Percentiles rank a stretch among this genome's conserved stretches.
Conservation (phyloP, 2,329 filamentous ascomycete species). For the Apiospora aurea region DNA sequence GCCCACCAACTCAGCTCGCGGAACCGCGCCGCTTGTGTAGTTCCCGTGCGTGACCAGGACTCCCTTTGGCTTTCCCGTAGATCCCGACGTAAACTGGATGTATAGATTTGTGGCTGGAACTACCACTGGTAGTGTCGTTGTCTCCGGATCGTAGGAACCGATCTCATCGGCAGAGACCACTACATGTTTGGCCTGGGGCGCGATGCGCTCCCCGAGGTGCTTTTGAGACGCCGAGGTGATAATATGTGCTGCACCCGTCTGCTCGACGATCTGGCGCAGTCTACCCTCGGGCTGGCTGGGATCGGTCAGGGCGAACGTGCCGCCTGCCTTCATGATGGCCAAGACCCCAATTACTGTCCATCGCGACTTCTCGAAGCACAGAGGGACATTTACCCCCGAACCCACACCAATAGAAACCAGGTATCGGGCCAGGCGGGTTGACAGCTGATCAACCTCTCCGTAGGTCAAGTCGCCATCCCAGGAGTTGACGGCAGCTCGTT, state of each 20-base stretch:
- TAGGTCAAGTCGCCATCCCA: slow-evolving; percentile 43
- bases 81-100: slow-evolving; percentile 36
- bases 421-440: slow-evolving; percentile 34
- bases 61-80: slow-evolving; percentile 30
- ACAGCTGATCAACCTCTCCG: slow-evolving; percentile 36
- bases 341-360: slow-evolving; percentile 44
- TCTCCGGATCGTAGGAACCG: slow-evolving; percentile 30
- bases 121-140: slow-evolving; percentile 41
- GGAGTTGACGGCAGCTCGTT: slow-evolving; percentile 53
- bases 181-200: slow-evolving; percentile 42
- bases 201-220: slow-evolving; percentile 46
- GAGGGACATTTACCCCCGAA: slow-evolving; percentile 43
- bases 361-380: slow-evolving; percentile 46
- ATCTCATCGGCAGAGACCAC: slow-evolving; percentile 42
- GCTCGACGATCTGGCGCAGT: slow-evolving; percentile 25
- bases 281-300: slow-evolving; percentile 23
- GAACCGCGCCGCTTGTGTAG: slow-evolving; percentile 45
- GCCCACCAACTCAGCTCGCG: slow-evolving; percentile 50
- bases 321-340: slow-evolving; percentile 45
- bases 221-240: slow-evolving; percentile 48
- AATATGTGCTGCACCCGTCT: slow-evolving; percentile 33
- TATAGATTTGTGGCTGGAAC: slow-evolving; percentile 54
- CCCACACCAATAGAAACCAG: slow-evolving; percentile 43
- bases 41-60: slow-evolving; percentile 26
- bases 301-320: slow-evolving; percentile 36